Base-by-base conservation (phyloP, 805 yeast species). In the Candida corydali region DNA sequence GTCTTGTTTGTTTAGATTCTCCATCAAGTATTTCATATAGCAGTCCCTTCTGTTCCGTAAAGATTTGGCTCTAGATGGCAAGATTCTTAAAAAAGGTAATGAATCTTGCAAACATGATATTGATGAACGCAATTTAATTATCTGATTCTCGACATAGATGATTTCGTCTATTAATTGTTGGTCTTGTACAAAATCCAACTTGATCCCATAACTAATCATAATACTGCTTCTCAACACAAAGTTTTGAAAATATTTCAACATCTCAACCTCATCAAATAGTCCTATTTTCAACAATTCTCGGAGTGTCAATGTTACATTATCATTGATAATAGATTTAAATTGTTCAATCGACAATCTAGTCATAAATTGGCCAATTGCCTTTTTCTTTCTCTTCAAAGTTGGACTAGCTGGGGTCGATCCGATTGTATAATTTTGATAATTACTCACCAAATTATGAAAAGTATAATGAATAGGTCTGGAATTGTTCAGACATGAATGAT, bases 381-480 rank as follows among this genome's bases (percentile, higher is more conserved):
- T 78, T 47, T 76, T 70, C 50, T 72, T 69, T 33, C 53, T 57
- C 33, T 62, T 55, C 44, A 61, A 80, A 2, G 75, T 59, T 0
- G 52, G 57, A 1, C 81, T 74, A 40, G 63, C 69, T 1, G 86
- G 86, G 0, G 84, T 79, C 1, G 84, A 76, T 0, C 86, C 86
- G 12, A 80, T 65, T 0, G 86, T 80, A 45, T 69, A 75, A 0
- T 82, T 78, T 37, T 72, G 77, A 0, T 75, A 66, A 17, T 65
- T 56, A 0, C 82, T 70, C 29, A 82, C 63, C 2, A 82, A 65
- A 14, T 67, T 61, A 57, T 85, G 93, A 57, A 85, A 84, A 1
- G 88, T 81, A 54, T 75, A 75, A 37, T 73, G 63, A 15, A 68
- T 56, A 0, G 93, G 93, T 28, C 94, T 61, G 1, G 91, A 83